Percentiles rank a stretch among this genome's conserved stretches.
Evolutionary conservation across 2,329 filamentous ascomycete genomes (phyloP).

Genomic region (Venturia aucupariae): DNA sequence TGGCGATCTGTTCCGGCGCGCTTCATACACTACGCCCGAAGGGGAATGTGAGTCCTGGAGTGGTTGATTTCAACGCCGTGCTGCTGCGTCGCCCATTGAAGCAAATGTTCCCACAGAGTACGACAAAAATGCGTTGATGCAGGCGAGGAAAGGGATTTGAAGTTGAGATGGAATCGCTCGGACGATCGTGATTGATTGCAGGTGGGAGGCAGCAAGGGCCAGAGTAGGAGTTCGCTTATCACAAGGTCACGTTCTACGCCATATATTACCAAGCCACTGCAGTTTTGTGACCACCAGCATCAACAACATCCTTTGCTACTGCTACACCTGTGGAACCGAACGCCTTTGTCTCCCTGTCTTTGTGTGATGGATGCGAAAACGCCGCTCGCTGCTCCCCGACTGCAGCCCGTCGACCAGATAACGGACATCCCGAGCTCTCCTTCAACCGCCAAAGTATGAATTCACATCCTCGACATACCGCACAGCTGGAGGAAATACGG

Average conservation of each 20-base stretch:
- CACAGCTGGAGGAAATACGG: neutral
- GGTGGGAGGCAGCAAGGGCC: neutral
- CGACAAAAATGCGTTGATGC: neutral
- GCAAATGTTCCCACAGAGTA: neutral
- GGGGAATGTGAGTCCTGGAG: conserved; percentile 1
- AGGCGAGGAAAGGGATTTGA: neutral
- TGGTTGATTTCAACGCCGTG: neutral
- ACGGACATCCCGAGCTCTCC: neutral
- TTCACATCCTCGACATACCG: neutral
- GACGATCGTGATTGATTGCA: neutral
- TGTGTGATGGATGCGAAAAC: neutral
- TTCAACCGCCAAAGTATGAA: neutral
- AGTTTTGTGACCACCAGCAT: neutral
- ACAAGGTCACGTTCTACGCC: neutral
- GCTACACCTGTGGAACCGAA: neutral
- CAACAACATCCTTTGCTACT: neutral
- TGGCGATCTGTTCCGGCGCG: neutral
- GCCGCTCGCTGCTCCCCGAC: neutral
- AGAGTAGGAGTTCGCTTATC: too few relatives aligned
- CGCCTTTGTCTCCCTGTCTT: neutral
- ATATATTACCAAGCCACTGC: neutral
- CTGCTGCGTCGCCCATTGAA: neutral
- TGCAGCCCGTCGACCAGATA: neutral
- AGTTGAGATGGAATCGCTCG: neutral
- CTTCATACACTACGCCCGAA: neutral